Base-by-base conservation (phyloP, 176 grass and related monocot genomes). In the Aegilops tauschii region DNA sequence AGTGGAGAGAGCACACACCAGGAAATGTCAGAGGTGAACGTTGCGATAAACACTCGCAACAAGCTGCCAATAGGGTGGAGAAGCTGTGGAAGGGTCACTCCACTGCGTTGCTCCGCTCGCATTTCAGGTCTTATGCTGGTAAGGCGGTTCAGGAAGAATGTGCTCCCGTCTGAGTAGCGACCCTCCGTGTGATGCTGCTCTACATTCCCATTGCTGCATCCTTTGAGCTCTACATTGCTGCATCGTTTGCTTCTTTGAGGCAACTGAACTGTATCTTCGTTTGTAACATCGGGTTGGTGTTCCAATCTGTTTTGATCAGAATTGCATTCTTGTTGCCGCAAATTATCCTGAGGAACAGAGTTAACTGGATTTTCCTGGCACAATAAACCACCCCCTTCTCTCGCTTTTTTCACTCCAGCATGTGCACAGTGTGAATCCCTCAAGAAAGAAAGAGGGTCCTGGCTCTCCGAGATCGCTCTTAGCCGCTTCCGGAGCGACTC, bases 1-100 rank as follows among this genome's bases (percentile, higher is more conserved):
- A 78, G 4, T 47, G 10, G 50, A 74, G 74, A 73, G 80, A 68
- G 34, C 36, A 21, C 89, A 18, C 36, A 98, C 95, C 95, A 98
- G 77, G 95, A 80, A 93, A 95, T 84, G 85, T 97, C 87, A 13
- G 85, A 95, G 61, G 93, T 98, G 90, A 98, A 98, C 66, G 95
- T 98, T 84, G 91, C 89, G 11, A 95, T 81, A 61, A 98, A 98
- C 76, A 98, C 72, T 87, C 77, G 93, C 78, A 91, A 32, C 69
- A 98, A 85, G 49, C 9, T 93, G 11, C 86, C 65, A 35, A 93
- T 39, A 1, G 95, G 89, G 75, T 98, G 89, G 52, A 98, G 77
- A 83, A 98, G 95, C 70, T 98, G 89, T 39, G 82, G 89, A 37
- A 98, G 86, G 61, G 93, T 95, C 44, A 98, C 93, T 82, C 70